phyloP scores from a whole-genome alignment of 345 rosid genomes.

The Firmiana major region DNA sequence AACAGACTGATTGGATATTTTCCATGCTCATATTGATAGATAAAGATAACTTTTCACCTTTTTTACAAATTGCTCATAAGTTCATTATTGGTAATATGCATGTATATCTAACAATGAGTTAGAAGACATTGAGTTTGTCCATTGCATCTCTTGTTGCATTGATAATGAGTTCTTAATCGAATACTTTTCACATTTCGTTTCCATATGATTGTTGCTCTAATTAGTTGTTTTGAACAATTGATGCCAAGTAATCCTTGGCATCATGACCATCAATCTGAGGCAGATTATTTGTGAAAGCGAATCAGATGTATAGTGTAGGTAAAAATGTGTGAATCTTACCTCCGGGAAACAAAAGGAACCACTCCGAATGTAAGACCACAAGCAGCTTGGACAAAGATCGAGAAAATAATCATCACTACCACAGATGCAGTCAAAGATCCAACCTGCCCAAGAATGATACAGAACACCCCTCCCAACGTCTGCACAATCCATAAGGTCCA shows the following conservation, averaged over 20 bases:
- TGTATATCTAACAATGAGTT: background rate
- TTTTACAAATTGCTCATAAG: no score
- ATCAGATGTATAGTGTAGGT: background rate
- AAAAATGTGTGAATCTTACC: conserved; percentile 31
- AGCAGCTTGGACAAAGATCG: conserved; percentile 80
- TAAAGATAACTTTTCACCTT: no score
- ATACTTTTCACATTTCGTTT: no score
- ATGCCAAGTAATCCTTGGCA: background rate
- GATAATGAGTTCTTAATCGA: no score
- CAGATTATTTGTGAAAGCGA: background rate
- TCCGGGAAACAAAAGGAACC: conserved; percentile 83
- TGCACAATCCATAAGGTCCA: conserved; percentile 83
- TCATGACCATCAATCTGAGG: background rate
- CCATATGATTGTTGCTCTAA: no score
- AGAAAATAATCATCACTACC: conserved; percentile 63
- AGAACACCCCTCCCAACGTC: conserved; percentile 66
- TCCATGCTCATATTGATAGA: no score
- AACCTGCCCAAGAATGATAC: conserved; percentile 42
- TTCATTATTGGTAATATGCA: background rate
- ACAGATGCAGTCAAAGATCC: conserved; percentile 48
- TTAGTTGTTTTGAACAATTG: no score
- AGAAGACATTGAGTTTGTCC: background rate
- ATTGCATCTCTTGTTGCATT: background rate
- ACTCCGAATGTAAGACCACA: conserved; percentile 90
- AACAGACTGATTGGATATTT: no score